Conservation (phyloP, 208 protist species). For the Borovskyia barvae region DNA sequence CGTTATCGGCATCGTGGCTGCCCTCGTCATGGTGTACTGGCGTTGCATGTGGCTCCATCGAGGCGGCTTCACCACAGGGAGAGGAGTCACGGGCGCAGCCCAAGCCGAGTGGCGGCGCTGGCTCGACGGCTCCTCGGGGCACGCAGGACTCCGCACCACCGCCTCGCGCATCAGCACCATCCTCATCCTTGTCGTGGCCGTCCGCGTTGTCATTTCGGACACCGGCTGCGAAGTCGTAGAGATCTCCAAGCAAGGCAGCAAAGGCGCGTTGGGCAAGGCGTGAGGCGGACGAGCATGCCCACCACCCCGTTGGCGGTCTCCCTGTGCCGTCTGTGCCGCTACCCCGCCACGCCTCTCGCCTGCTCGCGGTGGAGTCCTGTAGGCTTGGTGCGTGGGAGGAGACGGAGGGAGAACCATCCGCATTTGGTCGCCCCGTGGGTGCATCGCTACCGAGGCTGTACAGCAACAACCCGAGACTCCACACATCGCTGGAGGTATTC, state of each 20-base stretch:
- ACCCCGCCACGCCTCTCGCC: not conserved
- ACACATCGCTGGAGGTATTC: slow-evolving; percentile 28
- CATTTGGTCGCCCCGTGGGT: no score
- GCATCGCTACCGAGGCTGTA: no score
- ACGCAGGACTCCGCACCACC: no score
- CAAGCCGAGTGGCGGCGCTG: no score
- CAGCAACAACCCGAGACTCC: slow-evolving; percentile 30
- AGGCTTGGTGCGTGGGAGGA: no score
- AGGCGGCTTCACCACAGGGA: no score
- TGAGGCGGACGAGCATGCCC: slow-evolving; percentile 1
- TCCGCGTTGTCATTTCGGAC: not conserved
- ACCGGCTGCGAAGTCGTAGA: slow-evolving; percentile 7
- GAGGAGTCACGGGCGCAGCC: no score
- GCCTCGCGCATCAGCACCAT: no score
- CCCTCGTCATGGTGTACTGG: not conserved
- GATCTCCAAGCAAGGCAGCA: slow-evolving; percentile 18
- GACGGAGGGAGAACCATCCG: no score
- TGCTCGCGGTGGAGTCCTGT: no score
- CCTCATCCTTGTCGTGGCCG: slow-evolving; percentile 1
- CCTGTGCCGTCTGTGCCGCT: not conserved
- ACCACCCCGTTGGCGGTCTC: not conserved
- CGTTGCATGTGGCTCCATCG: no score
- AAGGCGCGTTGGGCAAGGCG: slow-evolving; percentile 16
- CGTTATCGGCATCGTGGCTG: not conserved
- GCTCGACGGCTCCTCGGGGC: no score